phyloP scores from a whole-genome alignment of 306 rosid genomes.

The Dicorynia guianensis region DNA sequence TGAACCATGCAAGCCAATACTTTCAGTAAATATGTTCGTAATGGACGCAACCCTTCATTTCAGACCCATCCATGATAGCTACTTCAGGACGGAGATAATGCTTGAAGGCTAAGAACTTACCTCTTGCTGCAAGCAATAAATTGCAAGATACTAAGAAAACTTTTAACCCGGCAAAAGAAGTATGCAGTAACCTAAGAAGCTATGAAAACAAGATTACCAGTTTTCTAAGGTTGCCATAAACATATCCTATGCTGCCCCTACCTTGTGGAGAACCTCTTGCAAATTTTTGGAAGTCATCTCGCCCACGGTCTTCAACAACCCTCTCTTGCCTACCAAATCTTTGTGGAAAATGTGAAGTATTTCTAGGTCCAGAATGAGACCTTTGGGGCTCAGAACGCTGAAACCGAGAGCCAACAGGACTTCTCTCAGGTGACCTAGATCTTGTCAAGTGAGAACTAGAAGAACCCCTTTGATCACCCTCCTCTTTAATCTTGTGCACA shows the following conservation, averaged over 20 bases:
- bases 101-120: slow-evolving; percentile 95
- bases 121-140: slow-evolving; percentile 94
- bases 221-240: slow-evolving; percentile 72
- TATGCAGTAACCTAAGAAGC: slow-evolving; percentile 62
- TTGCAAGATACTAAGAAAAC: slow-evolving; percentile 34
- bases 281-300: slow-evolving; percentile 73
- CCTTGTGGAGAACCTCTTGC: slow-evolving; percentile 96
- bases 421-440: slow-evolving; percentile 93
- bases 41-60: slow-evolving; percentile 63
- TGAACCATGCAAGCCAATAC: slow-evolving; percentile 78
- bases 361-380: slow-evolving; percentile 76
- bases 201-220: slow-evolving; percentile 75
- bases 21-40: slow-evolving; percentile 64
- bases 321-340: slow-evolving; percentile 90
- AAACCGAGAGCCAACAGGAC: slow-evolving; percentile 72
- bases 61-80: slow-evolving; percentile 55
- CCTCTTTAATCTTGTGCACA: slow-evolving; percentile 90
- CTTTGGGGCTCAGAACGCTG: slow-evolving; percentile 79
- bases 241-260: slow-evolving; percentile 93
- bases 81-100: slow-evolving; percentile 77
- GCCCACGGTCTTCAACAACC: slow-evolving; percentile 72
- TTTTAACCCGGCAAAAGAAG: slow-evolving; percentile 38
- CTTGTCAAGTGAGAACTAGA: slow-evolving; percentile 70
- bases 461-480: slow-evolving; percentile 71
- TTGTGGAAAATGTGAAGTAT: slow-evolving; percentile 69